Evolutionary conservation across 495 filamentous ascomycete genomes (phyloP).

Genomic region (Lasiosphaeris hirsuta): DNA sequence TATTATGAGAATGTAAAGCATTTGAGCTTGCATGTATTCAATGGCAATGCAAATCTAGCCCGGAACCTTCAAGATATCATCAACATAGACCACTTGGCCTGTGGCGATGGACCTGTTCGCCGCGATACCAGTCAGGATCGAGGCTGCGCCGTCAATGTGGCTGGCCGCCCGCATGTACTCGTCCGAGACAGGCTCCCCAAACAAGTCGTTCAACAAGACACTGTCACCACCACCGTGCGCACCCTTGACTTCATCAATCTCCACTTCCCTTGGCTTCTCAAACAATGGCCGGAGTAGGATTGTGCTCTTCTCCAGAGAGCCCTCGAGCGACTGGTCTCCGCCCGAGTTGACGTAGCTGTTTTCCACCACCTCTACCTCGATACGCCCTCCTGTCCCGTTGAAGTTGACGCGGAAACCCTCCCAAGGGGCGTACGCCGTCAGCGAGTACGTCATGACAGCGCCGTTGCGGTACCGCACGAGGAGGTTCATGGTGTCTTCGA

Average conservation of each 20-base stretch:
- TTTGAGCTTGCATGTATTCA: too few species aligned
- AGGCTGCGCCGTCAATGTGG: conserved; percentile 54
- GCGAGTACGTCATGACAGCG: conserved; percentile 47
- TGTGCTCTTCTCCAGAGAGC: conserved; percentile 36
- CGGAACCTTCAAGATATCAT: conserved; percentile 40
- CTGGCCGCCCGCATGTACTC: conserved; percentile 43
- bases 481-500: conserved; percentile 59
- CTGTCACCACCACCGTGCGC: conserved; percentile 46
- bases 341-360: conserved; percentile 50
- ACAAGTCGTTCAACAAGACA: conserved; percentile 44
- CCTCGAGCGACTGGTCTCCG: conserved; percentile 43
- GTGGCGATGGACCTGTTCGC: conserved; percentile 55
- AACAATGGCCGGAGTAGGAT: conserved; percentile 41
- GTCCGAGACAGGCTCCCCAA: conserved; percentile 40
- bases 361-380: conserved; percentile 49
- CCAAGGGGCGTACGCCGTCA: conserved; percentile 49
- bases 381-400: conserved; percentile 43
- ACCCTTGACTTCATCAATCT: conserved; percentile 37
- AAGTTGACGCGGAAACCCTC: conserved; percentile 47
- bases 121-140: conserved; percentile 56
- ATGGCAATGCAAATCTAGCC: not conserved
- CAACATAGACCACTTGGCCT: conserved; percentile 47
- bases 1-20: too few species aligned
- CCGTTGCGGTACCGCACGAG: conserved; percentile 54
- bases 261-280: conserved; percentile 43